A percentile compares a stretch with the other conserved stretches of the same genome.
Conservation (phyloP, 495 filamentous ascomycete species). For the Penicillium argentinense region DNA sequence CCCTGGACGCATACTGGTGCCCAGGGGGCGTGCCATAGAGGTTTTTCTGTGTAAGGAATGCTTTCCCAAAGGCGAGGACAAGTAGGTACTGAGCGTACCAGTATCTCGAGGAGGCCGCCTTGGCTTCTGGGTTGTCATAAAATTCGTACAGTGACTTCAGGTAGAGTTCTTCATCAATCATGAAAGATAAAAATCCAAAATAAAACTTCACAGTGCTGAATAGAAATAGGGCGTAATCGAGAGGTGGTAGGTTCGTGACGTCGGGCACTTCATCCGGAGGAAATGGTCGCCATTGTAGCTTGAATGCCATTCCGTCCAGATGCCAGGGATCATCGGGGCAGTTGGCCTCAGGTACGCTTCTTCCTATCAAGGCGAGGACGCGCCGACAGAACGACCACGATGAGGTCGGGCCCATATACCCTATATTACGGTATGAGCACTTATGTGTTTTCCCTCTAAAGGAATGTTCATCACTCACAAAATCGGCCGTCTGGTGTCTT, state of each 20-base stretch:
- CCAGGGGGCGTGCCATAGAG: slow-evolving; percentile 35
- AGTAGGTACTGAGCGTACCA: slow-evolving; percentile 43
- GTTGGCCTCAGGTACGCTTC: slow-evolving; percentile 25
- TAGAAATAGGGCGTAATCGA: slow-evolving; percentile 39
- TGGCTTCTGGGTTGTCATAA: slow-evolving; percentile 25
- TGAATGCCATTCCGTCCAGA: slow-evolving; percentile 38
- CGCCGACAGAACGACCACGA: slow-evolving; percentile 38
- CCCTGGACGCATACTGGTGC: slow-evolving; percentile 34
- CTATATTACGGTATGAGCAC: too few species aligned
- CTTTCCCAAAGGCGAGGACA: slow-evolving; percentile 42
- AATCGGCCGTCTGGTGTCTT: slow-evolving; percentile 30
- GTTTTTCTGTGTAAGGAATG: slow-evolving; percentile 30
- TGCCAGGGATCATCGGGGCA: slow-evolving; percentile 30
- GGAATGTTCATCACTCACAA: too few species aligned
- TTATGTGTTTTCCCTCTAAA: too few species aligned
- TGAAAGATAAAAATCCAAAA: slow-evolving; percentile 36
- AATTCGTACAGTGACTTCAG: slow-evolving; percentile 33
- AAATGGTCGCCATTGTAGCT: slow-evolving; percentile 36
- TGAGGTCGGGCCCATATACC: slow-evolving; percentile 36
- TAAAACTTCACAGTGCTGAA: slow-evolving; percentile 42
- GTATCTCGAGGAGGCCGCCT: slow-evolving; percentile 25
- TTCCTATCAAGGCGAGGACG: slow-evolving; percentile 28
- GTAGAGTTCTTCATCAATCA: slow-evolving; percentile 38
- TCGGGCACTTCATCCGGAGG: slow-evolving; percentile 29
- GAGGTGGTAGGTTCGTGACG: slow-evolving; percentile 31